Base-by-base conservation (phyloP, 1,139 yeast species). In the Hemisphaericaspora xylofermentans region DNA sequence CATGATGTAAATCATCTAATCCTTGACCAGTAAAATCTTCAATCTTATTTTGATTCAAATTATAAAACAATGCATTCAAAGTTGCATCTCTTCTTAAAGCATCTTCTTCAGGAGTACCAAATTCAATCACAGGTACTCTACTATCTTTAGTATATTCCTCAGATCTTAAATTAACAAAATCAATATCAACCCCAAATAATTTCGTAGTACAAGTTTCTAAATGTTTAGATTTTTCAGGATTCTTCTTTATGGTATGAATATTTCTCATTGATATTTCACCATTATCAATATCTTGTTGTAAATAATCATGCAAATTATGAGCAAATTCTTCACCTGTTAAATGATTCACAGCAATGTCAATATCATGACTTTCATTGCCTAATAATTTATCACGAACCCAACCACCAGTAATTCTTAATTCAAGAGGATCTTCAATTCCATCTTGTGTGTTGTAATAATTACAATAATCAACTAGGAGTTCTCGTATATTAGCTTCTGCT, bases 331-430 rank as follows among this genome's bases (percentile, higher is more conserved):
- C 88, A 1, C 99, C 99, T 0, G 95, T 78, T 54, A 88, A 65
- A 43, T 72, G 72, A 60, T 93, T 89, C 43, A 94, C 78, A 6
- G 97, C 98, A 42, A 93, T 87, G 56, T 93, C 99, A 33, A 93
- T 70, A 60, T 93, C 99, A 56, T 93, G 82, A 41, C 94, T 83
- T 25, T 78, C 81, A 38, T 75, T 72, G 0, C 95, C 95, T 30
- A 94, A 68, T 29, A 93, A 66, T 65, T 93, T 93, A 61, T 93
- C 99, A 53, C 99, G 76, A 5, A 93, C 99, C 99, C 99, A 93
- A 1, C 99, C 99, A 25, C 99, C 99, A 0, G 98, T 91, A 52
- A 93, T 86, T 48, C 99, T 64, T 16, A 91, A 71, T 25, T 77
- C 82, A 17, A 73, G 47, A 16, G 49, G 53, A 24, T 47, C 37